These are phyloP conservation scores for Venustampulla echinocandica DNA, from an alignment of 495 filamentous ascomycete species.

Conservation along the genomic window DNA sequence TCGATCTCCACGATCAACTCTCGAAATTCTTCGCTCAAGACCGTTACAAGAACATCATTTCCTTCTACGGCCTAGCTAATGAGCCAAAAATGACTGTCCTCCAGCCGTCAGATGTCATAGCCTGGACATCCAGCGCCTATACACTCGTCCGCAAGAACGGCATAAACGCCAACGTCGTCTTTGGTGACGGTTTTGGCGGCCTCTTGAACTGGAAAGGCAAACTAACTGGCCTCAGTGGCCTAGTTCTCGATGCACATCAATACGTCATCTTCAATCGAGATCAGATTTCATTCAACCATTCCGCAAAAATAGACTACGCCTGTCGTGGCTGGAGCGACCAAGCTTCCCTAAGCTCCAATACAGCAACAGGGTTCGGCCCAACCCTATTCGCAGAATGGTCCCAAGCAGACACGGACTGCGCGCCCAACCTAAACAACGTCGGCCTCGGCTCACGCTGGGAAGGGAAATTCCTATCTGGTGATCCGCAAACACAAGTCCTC, in stretches of 20 bases:
- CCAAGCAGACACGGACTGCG: constrained; percentile 96
- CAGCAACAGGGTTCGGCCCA: constrained; percentile 77
- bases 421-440: constrained; percentile 80
- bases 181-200: constrained; percentile 81
- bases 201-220: constrained; percentile 68
- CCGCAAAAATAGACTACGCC: constrained; percentile 69
- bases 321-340: constrained; percentile 81
- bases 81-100: constrained; percentile 75
- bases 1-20: constrained; percentile 74
- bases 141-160: constrained; percentile 61
- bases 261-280: constrained; percentile 81
- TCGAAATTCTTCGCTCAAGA: constrained; percentile 79
- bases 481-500: constrained; percentile 44
- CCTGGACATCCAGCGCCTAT: constrained; percentile 61
- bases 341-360: constrained; percentile 59
- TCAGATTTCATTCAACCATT: constrained; percentile 65
- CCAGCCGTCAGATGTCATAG: constrained; percentile 46
- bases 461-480: constrained; percentile 57
- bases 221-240: constrained; percentile 43
- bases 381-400: constrained; percentile 98
- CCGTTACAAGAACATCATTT: constrained; percentile 74
- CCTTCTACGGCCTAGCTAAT: constrained; percentile 80
- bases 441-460: constrained; percentile 84
- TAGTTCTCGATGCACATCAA: constrained; percentile 89
- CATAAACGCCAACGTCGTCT: constrained; percentile 54